A percentile compares a stretch with the other conserved stretches of the same genome.
Evolutionary conservation across 1,284 basidiomycete genomes (phyloP).

Genomic region (Xerocomus cyaneibrunnescens): DNA sequence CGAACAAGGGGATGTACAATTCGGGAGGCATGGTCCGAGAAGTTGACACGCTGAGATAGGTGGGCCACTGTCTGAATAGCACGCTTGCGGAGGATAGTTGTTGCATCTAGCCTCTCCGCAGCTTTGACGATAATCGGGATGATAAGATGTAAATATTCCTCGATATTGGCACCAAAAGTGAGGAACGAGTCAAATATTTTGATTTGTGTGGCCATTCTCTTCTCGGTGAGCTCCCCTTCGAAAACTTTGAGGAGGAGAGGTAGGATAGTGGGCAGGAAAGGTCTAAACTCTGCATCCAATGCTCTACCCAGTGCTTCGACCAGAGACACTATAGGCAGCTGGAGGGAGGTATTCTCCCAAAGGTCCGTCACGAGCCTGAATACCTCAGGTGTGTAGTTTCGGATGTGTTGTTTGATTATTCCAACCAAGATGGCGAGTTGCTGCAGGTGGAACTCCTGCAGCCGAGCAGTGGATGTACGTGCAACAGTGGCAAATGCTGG

Average conservation of each 20-base stretch:
- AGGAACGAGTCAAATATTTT: slow-evolving; percentile 94
- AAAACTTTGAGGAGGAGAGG: slow-evolving; percentile 92
- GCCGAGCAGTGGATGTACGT: slow-evolving; percentile 73
- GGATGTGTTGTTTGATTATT: slow-evolving; percentile 97
- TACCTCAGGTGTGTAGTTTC: slow-evolving; percentile 85
- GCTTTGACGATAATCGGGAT: slow-evolving; percentile 94
- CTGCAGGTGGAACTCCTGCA: slow-evolving; percentile 95
- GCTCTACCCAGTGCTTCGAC: slow-evolving; percentile 96
- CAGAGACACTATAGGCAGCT: slow-evolving; percentile 91
- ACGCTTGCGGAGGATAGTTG: slow-evolving; percentile 76
- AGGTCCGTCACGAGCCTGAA: slow-evolving; percentile 84
- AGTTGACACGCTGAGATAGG: slow-evolving; percentile 92
- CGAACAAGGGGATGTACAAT: slow-evolving; percentile 96
- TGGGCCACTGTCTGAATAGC: slow-evolving; percentile 93
- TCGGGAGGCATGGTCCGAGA: slow-evolving; percentile 97
- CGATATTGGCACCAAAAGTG: slow-evolving; percentile 95
- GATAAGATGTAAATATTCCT: slow-evolving; percentile 97
- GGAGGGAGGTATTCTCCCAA: slow-evolving; percentile 86
- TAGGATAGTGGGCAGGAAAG: slow-evolving; percentile 91
- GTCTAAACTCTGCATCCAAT: slow-evolving; percentile 97
- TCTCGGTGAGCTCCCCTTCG: slow-evolving; percentile 82
- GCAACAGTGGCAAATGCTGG: slow-evolving; percentile 95
- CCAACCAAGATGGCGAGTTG: slow-evolving; percentile 95
- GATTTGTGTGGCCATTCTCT: slow-evolving; percentile 76
- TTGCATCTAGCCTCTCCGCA: slow-evolving; percentile 83